Evolutionary conservation across 768 basidiomycete genomes (phyloP).

Genomic region (Cystofilobasidium macerans): DNA sequence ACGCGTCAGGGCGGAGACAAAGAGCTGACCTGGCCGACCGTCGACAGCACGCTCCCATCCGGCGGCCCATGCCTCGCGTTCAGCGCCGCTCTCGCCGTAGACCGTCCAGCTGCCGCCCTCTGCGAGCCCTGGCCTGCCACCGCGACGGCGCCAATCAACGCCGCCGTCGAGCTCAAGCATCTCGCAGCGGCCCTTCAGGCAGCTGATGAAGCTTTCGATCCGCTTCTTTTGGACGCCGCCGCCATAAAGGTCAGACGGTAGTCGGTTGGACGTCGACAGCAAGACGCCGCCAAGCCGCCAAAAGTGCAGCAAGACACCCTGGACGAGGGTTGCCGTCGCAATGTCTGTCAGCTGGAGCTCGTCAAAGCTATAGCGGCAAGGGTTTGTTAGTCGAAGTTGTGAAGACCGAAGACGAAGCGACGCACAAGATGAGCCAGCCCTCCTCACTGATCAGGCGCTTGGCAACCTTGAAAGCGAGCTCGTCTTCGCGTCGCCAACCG

Average conservation of each 20-base stretch:
- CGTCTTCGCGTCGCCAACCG: constrained; percentile 14
- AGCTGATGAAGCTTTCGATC: constrained; percentile 19
- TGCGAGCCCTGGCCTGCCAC: background rate
- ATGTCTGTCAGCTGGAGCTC: constrained; percentile 18
- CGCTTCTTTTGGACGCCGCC: constrained; percentile 20
- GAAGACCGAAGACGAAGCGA: background rate
- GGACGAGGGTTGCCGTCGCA: constrained; percentile 18
- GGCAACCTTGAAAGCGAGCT: constrained; percentile 20
- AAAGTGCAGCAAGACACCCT: constrained; percentile 9
- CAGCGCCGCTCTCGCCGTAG: background rate
- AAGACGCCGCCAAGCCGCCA: constrained; percentile 24
- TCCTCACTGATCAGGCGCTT: constrained; percentile 18
- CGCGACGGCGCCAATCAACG: constrained; percentile 8
- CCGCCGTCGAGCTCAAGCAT: constrained; percentile 25
- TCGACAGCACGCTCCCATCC: background rate
- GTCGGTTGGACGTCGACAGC: constrained; percentile 22
- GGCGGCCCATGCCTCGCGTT: background rate
- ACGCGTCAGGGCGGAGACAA: background rate
- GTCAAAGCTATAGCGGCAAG: constrained; percentile 7
- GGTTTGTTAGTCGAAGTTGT: too few species aligned
- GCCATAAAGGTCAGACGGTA: constrained; percentile 22
- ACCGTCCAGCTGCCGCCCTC: constrained; percentile 7
- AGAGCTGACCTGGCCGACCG: background rate
- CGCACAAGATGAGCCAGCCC: constrained; percentile 21
- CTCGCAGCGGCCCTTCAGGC: constrained; percentile 21